Base-by-base conservation (phyloP, 805 yeast species). In the Zygosaccharomyces bailii region DNA sequence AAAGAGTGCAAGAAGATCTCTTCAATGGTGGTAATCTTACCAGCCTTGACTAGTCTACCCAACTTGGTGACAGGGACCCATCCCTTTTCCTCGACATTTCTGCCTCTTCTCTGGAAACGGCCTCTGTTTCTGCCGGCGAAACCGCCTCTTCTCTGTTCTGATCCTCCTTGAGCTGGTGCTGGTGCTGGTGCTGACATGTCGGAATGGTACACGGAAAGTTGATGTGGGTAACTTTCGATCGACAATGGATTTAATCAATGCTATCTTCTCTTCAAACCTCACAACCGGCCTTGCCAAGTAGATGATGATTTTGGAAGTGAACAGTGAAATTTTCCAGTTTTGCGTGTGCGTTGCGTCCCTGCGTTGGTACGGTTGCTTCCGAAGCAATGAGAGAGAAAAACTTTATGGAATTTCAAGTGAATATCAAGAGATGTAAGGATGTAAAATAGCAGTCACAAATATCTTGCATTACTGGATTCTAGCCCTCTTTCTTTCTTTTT, bases 41-140 rank as follows among this genome's bases (percentile, higher is more conserved):
- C 96, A 69, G 97, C 96, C 81, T 89, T 88, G 63, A 93, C 99
- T 70, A 93, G 84, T 85, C 99, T 91, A 78, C 99, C 99, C 73
- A 93, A 86, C 84, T 93, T 93, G 93, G 99, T 93, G 73, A 93
- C 98, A 79, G 99, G 99, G 68, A 82, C 83, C 99, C 99, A 93
- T 68, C 95, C 96, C 81, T 91, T 90, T 82, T 93, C 98, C 78
- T 91, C 97, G 61, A 78, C 80, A 73, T 90, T 80, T 71, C 85
- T 77, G 65, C 90, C 84, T 73, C 87, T 82, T 66, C 81, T 80
- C 55, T 72, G 73, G 53, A 65, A 65, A 65, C 77, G 73, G 52
- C 85, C 81, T 68, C 80, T 79, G 72, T 74, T 73, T 65, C 78
- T 71, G 51, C 70, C 71, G 59, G 70, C 75, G 72, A 71, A 71